Conservation (phyloP, 495 filamentous ascomycete genomes). For the Thermochaetoides thermophila region DNA sequence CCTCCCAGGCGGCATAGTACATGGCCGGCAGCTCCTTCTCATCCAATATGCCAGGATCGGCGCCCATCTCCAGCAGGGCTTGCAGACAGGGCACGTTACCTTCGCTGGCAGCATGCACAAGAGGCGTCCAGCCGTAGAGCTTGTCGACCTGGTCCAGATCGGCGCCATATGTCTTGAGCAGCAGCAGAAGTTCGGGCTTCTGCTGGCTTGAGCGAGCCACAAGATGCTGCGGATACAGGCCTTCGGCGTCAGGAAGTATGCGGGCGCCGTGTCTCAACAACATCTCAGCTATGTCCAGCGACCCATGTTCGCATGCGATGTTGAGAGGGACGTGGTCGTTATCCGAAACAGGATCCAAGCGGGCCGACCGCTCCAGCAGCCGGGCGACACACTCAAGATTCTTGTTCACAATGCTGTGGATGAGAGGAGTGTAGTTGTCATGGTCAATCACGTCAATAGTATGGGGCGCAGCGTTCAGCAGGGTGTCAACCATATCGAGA, state of each 20-base stretch:
- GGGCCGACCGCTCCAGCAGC: constrained; percentile 55
- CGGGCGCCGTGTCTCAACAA: constrained; percentile 63
- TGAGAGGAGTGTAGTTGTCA: constrained; percentile 91
- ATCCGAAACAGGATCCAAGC: constrained; percentile 67
- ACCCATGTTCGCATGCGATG: constrained; percentile 85
- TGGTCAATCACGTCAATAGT: constrained; percentile 82
- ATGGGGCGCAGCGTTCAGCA: constrained; percentile 41
- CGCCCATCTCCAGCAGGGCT: constrained; percentile 60
- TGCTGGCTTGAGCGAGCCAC: constrained; percentile 81
- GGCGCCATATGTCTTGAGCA: constrained; percentile 76
- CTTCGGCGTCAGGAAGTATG: constrained; percentile 85
- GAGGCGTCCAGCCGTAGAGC: constrained; percentile 89
- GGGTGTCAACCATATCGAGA: constrained; percentile 62
- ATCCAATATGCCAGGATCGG: constrained; percentile 60
- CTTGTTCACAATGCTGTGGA: constrained; percentile 82
- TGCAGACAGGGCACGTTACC: constrained; percentile 79
- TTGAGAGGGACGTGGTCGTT: constrained; percentile 90
- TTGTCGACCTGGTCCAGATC: constrained; percentile 87
- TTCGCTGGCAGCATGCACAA: constrained; percentile 94
- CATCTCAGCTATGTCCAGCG: constrained; percentile 63
- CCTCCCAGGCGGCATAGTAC: constrained; percentile 99
- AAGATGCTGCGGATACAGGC: constrained; percentile 92
- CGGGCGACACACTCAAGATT: constrained; percentile 63
- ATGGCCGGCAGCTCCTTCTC: constrained; percentile 88
- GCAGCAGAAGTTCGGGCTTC: constrained; percentile 56